Evolutionary conservation across 768 basidiomycete species (phyloP).

Genomic region (Sistotremastrum suecicum): DNA sequence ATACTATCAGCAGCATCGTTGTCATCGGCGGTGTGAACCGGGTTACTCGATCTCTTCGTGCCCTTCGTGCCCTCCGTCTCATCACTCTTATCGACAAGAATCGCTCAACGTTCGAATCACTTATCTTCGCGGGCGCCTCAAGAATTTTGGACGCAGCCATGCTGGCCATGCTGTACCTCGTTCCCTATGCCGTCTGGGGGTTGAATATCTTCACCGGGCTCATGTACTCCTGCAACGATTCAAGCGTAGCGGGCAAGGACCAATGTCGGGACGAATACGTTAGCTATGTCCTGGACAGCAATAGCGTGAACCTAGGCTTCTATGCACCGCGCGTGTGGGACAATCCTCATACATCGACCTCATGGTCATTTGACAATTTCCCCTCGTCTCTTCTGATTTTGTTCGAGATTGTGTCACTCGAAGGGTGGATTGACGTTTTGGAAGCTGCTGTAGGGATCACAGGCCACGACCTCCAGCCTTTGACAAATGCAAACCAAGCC

Average conservation of each 20-base stretch:
- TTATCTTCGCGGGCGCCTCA: constrained; percentile 74
- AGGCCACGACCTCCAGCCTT: constrained; percentile 53
- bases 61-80: constrained; percentile 73
- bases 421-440: constrained; percentile 97
- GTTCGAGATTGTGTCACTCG: constrained; percentile 91
- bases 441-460: constrained; percentile 63
- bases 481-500: constrained; percentile 53
- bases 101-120: constrained; percentile 72
- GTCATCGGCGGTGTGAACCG: constrained; percentile 70
- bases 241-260: constrained; percentile 30
- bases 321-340: constrained; percentile 80
- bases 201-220: constrained; percentile 82
- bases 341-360: constrained; percentile 68
- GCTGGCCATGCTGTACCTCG: constrained; percentile 82
- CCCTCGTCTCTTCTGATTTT: constrained; percentile 73
- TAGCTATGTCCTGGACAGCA: constrained; percentile 40
- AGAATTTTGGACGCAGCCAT: constrained; percentile 84
- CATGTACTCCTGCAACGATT: constrained; percentile 78
- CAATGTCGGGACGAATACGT: constrained; percentile 68
- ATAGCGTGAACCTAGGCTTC: constrained; percentile 42
- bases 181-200: constrained; percentile 89
- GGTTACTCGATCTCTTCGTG: constrained; percentile 76
- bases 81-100: constrained; percentile 83
- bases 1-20: constrained; percentile 55
- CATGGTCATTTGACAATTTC: constrained; percentile 86